Evolutionary conservation across 108 stramenopile genomes (phyloP).

Genomic region (Skeletonema menzelii): DNA sequence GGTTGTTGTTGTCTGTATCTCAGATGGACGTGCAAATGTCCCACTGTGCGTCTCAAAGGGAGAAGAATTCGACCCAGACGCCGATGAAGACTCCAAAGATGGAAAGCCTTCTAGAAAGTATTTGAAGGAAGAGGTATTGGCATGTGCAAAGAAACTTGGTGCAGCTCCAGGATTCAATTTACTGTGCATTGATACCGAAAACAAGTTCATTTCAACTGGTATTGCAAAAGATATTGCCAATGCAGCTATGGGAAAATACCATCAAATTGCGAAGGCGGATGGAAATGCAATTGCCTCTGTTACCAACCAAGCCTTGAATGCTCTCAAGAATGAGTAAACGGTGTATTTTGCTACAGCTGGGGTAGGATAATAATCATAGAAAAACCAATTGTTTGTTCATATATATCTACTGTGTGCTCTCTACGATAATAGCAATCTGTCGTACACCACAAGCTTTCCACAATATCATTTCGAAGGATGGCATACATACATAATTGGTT

Average conservation of each 20-base stretch:
- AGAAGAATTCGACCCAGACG: conserved; percentile 86
- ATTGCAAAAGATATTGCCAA: conserved; percentile 96
- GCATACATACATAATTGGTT: too few relatives aligned
- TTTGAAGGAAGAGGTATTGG: conserved; percentile 94
- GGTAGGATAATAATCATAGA: conserved; percentile 1
- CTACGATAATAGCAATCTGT: too few relatives aligned
- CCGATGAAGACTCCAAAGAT: conserved; percentile 84
- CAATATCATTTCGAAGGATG: too few relatives aligned
- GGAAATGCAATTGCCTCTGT: conserved; percentile 87
- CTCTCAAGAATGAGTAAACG: conserved; percentile 62
- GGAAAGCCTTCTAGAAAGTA: conserved; percentile 90
- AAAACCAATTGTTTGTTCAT: neutral
- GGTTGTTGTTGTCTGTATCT: conserved; percentile 93
- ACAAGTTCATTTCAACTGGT: conserved; percentile 96
- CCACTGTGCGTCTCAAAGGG: conserved; percentile 87
- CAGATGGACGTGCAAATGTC: conserved; percentile 97
- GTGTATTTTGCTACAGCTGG: neutral
- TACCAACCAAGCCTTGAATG: conserved; percentile 75
- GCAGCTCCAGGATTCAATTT: conserved; percentile 88
- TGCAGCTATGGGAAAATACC: conserved; percentile 88
- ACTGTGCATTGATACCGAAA: conserved; percentile 94
- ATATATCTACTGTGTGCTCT: neutral
- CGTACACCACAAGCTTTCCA: too few relatives aligned
- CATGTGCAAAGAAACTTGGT: conserved; percentile 88
- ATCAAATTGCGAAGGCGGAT: conserved; percentile 88